phyloP scores from a whole-genome alignment of 164 flowering plant genomes.

The Vitis rotundifolia region DNA sequence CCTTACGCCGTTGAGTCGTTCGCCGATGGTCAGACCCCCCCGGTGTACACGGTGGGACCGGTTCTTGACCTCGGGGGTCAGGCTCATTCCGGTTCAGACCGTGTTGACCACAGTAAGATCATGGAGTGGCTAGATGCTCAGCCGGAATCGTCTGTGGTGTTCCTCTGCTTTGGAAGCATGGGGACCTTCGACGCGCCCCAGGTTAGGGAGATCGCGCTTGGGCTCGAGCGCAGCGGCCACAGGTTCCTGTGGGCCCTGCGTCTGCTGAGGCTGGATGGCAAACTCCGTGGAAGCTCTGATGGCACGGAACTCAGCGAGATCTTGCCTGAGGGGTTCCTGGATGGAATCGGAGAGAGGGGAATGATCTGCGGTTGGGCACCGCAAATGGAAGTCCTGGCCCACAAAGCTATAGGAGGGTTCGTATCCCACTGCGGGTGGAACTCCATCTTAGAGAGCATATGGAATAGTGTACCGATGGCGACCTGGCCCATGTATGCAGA shows the following conservation, averaged over 20 bases:
- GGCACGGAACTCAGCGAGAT: background rate
- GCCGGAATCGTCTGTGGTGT: too few species aligned
- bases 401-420: conserved; percentile 15
- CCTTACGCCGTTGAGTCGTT: conserved; percentile 16
- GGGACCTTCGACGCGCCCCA: too few species aligned
- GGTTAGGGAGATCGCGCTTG: background rate
- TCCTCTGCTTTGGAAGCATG: too few species aligned
- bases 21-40: conserved; percentile 6
- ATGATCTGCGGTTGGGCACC: conserved; percentile 15
- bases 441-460: conserved; percentile 20
- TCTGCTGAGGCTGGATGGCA: too few species aligned
- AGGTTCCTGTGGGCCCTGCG: conserved; percentile 13
- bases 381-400: conserved; percentile 8
- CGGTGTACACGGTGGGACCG: conserved; percentile 29
- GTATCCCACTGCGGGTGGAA: conserved; percentile 23
- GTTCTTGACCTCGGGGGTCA: background rate
- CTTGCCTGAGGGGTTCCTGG: conserved; percentile 23
- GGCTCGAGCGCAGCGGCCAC: conserved; percentile 3
- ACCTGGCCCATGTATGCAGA: conserved; percentile 30
- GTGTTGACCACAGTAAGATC: too few species aligned
- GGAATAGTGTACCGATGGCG: conserved; percentile 17
- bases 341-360: conserved; percentile 12
- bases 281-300: too few species aligned
- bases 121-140: too few species aligned
- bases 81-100: too few species aligned